Percentiles rank a stretch among this genome's conserved stretches.
phyloP scores from a whole-genome alignment of 2,329 filamentous ascomycete genomes.

The Sarocladium strictum region DNA sequence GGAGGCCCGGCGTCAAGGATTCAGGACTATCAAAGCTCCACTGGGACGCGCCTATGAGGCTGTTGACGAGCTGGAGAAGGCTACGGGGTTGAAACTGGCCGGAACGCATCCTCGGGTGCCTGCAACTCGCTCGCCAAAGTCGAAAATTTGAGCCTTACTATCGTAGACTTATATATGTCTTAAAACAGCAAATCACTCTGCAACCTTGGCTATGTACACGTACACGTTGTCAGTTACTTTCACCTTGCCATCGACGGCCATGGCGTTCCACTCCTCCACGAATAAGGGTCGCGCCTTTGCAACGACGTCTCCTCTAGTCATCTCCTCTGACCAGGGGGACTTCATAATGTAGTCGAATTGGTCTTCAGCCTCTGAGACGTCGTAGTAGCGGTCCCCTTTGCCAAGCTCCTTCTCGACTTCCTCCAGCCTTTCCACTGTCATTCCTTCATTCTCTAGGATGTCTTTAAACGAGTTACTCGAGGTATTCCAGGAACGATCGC shows the following conservation, averaged over 20 bases:
- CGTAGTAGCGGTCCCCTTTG: conserved; percentile 16
- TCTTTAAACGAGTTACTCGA: conserved; percentile 21
- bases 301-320: conserved; percentile 17
- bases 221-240: conserved; percentile 22
- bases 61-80: conserved; percentile 70
- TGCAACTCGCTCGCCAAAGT: conserved; percentile 24
- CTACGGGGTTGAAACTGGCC: conserved; percentile 62
- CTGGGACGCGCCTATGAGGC: conserved; percentile 75
- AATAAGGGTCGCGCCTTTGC: conserved; percentile 21
- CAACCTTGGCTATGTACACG: conserved; percentile 22
- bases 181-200: too few species aligned
- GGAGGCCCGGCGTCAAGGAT: conserved; percentile 65
- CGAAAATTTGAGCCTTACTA: too few species aligned
- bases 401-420: conserved; percentile 21
- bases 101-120: conserved; percentile 48
- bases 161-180: too few species aligned
- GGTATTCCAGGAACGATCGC: conserved; percentile 23
- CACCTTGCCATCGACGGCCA: conserved; percentile 23
- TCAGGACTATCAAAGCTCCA: conserved; percentile 78
- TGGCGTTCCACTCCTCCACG: conserved; percentile 22
- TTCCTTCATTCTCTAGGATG: conserved; percentile 22
- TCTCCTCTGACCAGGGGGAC: conserved; percentile 15
- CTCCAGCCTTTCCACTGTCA: conserved; percentile 19
- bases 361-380: conserved; percentile 21
- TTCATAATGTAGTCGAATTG: conserved; percentile 22